phyloP scores from a whole-genome alignment of 768 basidiomycete species.

The Punctularia strigosozonata region DNA sequence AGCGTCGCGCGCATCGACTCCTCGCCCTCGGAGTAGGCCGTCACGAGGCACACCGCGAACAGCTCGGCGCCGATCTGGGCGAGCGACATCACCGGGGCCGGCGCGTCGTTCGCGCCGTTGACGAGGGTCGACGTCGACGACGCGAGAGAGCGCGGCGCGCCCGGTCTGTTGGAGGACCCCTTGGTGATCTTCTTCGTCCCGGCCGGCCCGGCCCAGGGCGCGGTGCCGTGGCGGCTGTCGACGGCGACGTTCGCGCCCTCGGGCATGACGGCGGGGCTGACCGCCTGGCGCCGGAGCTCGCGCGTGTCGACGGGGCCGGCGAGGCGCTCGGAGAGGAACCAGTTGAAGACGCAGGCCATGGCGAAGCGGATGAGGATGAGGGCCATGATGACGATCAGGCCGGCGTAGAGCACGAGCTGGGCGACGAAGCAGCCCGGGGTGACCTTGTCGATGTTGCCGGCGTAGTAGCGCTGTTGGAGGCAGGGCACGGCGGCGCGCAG shows the following conservation, averaged over 20 bases:
- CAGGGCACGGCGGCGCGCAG: constrained; percentile 67
- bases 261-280: constrained; percentile 93
- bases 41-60: constrained; percentile 91
- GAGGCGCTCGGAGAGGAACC: constrained; percentile 82
- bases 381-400: constrained; percentile 82
- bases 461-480: constrained; percentile 74
- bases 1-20: constrained; percentile 85
- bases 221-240: constrained; percentile 83
- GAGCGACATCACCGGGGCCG: constrained; percentile 65
- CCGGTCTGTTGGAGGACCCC: constrained; percentile 30
- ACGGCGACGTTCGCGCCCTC: constrained; percentile 93
- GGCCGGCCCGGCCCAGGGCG: constrained; percentile 75
- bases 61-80: constrained; percentile 91
- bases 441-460: constrained; percentile 94
- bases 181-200: constrained; percentile 39
- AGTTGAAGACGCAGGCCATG: constrained; percentile 96
- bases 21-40: constrained; percentile 96
- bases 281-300: constrained; percentile 69
- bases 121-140: constrained; percentile 46
- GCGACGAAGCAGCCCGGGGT: constrained; percentile 94
- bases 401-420: constrained; percentile 77
- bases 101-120: constrained; percentile 25
- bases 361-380: constrained; percentile 85
- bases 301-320: constrained; percentile 64
- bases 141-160: constrained; percentile 36